phyloP scores from a whole-genome alignment of 805 yeast genomes.

The Danielia reshetovae region DNA sequence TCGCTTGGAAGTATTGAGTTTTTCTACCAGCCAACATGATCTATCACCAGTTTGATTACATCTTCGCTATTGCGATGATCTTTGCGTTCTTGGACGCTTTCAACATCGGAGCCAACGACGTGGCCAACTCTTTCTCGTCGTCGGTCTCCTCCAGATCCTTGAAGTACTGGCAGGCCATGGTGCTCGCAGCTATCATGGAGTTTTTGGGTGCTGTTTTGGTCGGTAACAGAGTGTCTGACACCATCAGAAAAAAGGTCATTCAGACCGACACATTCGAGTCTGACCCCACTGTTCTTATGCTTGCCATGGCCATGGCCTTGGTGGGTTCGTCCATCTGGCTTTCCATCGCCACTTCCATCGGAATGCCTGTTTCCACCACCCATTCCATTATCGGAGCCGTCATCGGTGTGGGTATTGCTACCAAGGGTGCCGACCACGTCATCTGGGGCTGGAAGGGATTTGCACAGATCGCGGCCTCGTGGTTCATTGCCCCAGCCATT shows the following conservation, averaged over 20 bases:
- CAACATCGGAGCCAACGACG: slow-evolving; percentile 81
- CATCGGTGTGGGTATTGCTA: slow-evolving; percentile 72
- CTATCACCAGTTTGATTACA: slow-evolving; percentile 59
- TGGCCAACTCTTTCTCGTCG: slow-evolving; percentile 76
- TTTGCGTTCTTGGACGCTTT: slow-evolving; percentile 77
- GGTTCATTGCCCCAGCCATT: slow-evolving; percentile 73
- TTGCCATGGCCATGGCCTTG: slow-evolving; percentile 71
- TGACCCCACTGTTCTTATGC: slow-evolving; percentile 69
- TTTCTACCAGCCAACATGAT: not conserved
- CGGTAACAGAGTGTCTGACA: slow-evolving; percentile 71
- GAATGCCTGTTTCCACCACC: slow-evolving; percentile 80
- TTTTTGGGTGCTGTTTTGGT: slow-evolving; percentile 72
- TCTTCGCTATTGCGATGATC: slow-evolving; percentile 64
- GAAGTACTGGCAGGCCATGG: slow-evolving; percentile 72
- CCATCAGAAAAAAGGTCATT: slow-evolving; percentile 63
- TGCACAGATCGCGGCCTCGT: slow-evolving; percentile 68
- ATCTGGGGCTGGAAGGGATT: slow-evolving; percentile 78
- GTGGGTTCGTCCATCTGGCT: slow-evolving; percentile 74
- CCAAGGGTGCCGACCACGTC: slow-evolving; percentile 57
- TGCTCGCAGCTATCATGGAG: slow-evolving; percentile 66
- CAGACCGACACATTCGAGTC: slow-evolving; percentile 45
- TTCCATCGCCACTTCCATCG: slow-evolving; percentile 58
- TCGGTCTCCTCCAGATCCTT: slow-evolving; percentile 68
- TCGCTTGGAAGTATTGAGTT: no score
- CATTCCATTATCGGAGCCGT: slow-evolving; percentile 76